Percentiles rank a stretch among this genome's conserved stretches.
These are phyloP conservation scores for Scheffersomyces ergatensis DNA, from an alignment of 805 yeast genomes.

Conservation along the genomic window DNA sequence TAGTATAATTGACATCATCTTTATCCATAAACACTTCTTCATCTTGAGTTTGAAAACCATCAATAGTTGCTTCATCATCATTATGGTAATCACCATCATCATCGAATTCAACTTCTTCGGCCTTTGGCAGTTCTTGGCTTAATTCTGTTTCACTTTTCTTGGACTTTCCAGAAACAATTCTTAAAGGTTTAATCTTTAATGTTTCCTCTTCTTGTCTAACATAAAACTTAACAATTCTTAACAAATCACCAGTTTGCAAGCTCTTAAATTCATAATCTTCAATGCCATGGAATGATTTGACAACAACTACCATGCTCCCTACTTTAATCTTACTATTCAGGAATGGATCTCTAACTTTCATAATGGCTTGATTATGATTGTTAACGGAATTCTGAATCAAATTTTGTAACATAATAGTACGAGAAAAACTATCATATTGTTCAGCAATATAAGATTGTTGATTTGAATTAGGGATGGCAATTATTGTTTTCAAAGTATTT, in stretches of 20 bases:
- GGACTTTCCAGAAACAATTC: not conserved
- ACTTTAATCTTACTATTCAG: constrained; percentile 19
- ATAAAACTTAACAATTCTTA: constrained; percentile 25
- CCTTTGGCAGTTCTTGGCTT: not conserved
- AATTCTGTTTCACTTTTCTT: not conserved
- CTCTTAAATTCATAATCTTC: constrained; percentile 15
- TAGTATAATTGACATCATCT: constrained; percentile 13
- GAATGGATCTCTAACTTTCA: constrained; percentile 26
- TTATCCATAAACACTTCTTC: constrained; percentile 9
- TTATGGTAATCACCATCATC: not conserved
- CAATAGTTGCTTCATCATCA: not conserved
- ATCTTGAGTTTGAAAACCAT: not conserved
- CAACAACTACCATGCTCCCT: constrained; percentile 33
- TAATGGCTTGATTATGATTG: constrained; percentile 12
- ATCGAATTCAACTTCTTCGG: not conserved
- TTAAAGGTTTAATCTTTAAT: not conserved
- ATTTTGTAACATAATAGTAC: constrained; percentile 25
- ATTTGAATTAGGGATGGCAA: constrained; percentile 12
- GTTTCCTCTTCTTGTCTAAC: constrained; percentile 9
- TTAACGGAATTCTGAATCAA: constrained; percentile 15
- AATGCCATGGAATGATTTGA: constrained; percentile 21
- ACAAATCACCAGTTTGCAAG: constrained; percentile 29
- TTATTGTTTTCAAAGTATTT: constrained; percentile 7
- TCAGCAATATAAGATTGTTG: constrained; percentile 10
- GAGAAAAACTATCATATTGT: constrained; percentile 22